Conservation (phyloP, 495 filamentous ascomycete genomes). For the Astrothelium macrocarpum region DNA sequence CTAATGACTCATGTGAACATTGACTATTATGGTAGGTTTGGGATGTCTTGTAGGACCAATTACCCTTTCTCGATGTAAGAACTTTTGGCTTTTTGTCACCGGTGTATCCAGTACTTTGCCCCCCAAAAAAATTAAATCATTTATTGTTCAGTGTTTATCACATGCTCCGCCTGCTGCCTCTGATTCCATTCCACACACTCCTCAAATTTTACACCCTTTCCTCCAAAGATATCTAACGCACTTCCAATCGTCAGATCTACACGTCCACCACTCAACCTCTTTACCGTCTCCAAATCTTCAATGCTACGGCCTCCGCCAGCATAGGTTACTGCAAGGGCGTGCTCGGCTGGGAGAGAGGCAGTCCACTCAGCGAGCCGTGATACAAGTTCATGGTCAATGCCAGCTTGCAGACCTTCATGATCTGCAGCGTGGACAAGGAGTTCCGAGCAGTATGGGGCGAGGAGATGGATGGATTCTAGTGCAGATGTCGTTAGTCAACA, state of each 20-base stretch:
- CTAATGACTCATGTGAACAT: too few relatives aligned
- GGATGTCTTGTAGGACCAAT: too few relatives aligned
- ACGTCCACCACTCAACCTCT: slow-evolving; percentile 62
- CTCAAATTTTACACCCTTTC: slow-evolving; percentile 69
- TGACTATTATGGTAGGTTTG: too few relatives aligned
- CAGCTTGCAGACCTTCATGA: slow-evolving; percentile 82
- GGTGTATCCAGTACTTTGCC: too few relatives aligned
- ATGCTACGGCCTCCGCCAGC: slow-evolving; percentile 81
- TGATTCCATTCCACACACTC: slow-evolving; percentile 84
- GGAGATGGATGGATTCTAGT: slow-evolving; percentile 61
- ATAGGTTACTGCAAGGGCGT: slow-evolving; percentile 81
- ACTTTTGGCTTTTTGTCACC: too few relatives aligned
- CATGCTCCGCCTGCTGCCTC: neutral
- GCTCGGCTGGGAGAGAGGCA: neutral
- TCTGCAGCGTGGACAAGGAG: slow-evolving; percentile 99
- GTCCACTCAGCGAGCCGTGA: slow-evolving; percentile 71
- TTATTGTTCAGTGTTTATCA: too few relatives aligned
- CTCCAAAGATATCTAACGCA: slow-evolving; percentile 92
- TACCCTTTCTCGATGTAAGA: too few relatives aligned
- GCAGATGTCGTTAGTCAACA: neutral
- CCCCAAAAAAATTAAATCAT: too few relatives aligned
- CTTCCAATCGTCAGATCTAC: slow-evolving; percentile 95
- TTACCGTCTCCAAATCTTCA: slow-evolving; percentile 70
- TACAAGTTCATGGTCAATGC: slow-evolving; percentile 81
- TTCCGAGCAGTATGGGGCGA: slow-evolving; percentile 88